A percentile compares a stretch with the other conserved stretches of the same genome.
Evolutionary conservation across 768 basidiomycete genomes (phyloP).

Genomic region (Russula ochroleuca): DNA sequence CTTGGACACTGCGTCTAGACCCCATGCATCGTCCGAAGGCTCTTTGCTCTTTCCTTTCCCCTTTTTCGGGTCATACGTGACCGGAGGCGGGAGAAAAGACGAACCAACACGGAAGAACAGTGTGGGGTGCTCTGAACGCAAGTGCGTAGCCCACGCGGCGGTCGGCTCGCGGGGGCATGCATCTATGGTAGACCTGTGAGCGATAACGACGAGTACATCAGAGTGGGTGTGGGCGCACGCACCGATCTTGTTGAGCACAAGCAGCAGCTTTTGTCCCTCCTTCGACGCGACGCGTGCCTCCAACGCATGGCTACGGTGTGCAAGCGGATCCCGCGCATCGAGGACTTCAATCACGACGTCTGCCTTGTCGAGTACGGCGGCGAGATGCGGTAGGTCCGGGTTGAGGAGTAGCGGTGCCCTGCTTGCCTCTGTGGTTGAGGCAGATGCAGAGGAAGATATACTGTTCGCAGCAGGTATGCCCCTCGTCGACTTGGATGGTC

Average conservation of each 20-base stretch:
- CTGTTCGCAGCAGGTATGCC: constrained; percentile 28
- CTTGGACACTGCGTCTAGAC: constrained; percentile 49
- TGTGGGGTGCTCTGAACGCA: constrained; percentile 59
- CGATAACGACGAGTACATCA: constrained; percentile 4
- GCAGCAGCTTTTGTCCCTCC: constrained; percentile 46
- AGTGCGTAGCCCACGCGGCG: constrained; percentile 57
- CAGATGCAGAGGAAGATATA: constrained; percentile 30
- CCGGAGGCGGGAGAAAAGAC: constrained; percentile 50
- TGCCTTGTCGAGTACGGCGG: constrained; percentile 66
- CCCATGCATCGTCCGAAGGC: constrained; percentile 56
- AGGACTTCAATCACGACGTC: constrained; percentile 79
- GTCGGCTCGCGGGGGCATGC: constrained; percentile 74
- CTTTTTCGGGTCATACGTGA: constrained; percentile 29
- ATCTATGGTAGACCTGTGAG: constrained; percentile 45
- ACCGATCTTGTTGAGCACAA: constrained; percentile 91
- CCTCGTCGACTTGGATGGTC: constrained; percentile 14
- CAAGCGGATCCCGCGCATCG: constrained; percentile 78
- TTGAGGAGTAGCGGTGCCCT: constrained; percentile 61
- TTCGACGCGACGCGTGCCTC: constrained; percentile 50
- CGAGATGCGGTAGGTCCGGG: constrained; percentile 55
- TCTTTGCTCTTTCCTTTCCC: constrained; percentile 43
- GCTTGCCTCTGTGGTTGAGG: constrained; percentile 41
- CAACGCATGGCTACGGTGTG: constrained; percentile 59
- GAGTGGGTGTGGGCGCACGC: constrained; percentile 31
- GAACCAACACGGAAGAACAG: constrained; percentile 71